Conservation (phyloP, 305 asterid genomes). For the Fraxinus platypoda region DNA sequence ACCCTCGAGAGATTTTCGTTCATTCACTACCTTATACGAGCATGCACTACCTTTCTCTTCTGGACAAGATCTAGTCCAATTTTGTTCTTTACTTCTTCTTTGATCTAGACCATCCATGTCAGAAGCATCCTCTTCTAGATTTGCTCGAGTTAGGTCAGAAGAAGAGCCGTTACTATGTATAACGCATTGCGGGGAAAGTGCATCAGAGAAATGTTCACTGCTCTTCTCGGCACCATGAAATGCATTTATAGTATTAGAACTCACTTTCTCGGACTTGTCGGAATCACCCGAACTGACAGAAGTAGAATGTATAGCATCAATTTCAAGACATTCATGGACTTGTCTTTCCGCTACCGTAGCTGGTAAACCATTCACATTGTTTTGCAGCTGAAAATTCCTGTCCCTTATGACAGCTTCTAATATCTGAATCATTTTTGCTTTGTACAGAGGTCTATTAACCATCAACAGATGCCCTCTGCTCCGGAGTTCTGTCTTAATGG, state of each 20-base stretch:
- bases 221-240: conserved; percentile 22
- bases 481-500: conserved; percentile 69
- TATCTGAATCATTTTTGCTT: conserved; percentile 70
- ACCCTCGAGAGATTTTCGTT: conserved; percentile 55
- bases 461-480: conserved; percentile 62
- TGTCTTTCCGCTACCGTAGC: conserved; percentile 33
- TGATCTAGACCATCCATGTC: conserved; percentile 21
- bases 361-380: conserved; percentile 21
- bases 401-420: conserved; percentile 58
- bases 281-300: conserved; percentile 63
- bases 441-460: conserved; percentile 78
- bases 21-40: conserved; percentile 30
- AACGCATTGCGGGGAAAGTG: conserved; percentile 19
- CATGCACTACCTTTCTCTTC: conserved; percentile 27
- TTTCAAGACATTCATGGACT: conserved; percentile 52
- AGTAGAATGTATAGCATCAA: conserved; percentile 49
- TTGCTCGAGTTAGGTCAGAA: conserved; percentile 27
- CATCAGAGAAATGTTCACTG: conserved; percentile 19
- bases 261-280: conserved; percentile 51
- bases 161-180: conserved; percentile 20
- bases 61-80: conserved; percentile 7
- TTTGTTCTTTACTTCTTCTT: conserved; percentile 22
- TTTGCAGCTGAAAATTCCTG: conserved; percentile 33
- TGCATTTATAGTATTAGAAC: conserved; percentile 19
- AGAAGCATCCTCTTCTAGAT: conserved; percentile 31